A percentile compares a stretch with the other conserved stretches of the same genome.
Evolutionary conservation across 2,329 filamentous ascomycete genomes (phyloP).

Genomic region (Trichoderma sp.): DNA sequence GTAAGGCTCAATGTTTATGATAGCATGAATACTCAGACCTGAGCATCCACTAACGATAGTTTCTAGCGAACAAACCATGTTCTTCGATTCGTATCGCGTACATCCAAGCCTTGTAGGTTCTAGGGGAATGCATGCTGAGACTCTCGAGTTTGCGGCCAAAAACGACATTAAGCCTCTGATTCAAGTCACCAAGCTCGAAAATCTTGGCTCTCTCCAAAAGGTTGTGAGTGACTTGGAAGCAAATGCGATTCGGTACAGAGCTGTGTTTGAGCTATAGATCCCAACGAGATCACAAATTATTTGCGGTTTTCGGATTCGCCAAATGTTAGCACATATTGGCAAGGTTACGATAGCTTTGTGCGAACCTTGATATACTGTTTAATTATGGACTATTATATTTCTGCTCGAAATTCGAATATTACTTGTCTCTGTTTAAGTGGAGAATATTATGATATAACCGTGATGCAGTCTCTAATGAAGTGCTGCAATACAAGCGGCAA

Average conservation of each 20-base stretch:
- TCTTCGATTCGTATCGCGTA: not conserved
- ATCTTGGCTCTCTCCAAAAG: not conserved
- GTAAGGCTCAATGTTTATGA: not conserved
- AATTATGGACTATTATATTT: not conserved
- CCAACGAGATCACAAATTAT: not conserved
- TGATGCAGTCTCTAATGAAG: not conserved
- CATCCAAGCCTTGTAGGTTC: not conserved
- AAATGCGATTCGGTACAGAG: not conserved
- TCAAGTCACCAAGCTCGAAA: not conserved
- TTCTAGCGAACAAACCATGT: not conserved
- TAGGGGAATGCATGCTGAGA: not conserved
- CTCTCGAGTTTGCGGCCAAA: not conserved
- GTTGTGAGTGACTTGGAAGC: not conserved
- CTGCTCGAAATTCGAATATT: not conserved
- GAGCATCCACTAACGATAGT: not conserved
- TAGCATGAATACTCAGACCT: not conserved
- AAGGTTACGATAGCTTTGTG: not conserved
- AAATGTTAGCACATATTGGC: not conserved
- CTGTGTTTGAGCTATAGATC: not conserved
- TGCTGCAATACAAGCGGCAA: too few relatives aligned
- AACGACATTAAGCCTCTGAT: not conserved
- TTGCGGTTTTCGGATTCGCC: not conserved
- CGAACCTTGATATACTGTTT: not conserved
- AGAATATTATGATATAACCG: not conserved
- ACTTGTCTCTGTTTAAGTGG: too few relatives aligned